Percentiles rank a stretch among this genome's conserved stretches.
Evolutionary conservation across 2,329 filamentous ascomycete species (phyloP).

Genomic region (Penicillium vulpinum): DNA sequence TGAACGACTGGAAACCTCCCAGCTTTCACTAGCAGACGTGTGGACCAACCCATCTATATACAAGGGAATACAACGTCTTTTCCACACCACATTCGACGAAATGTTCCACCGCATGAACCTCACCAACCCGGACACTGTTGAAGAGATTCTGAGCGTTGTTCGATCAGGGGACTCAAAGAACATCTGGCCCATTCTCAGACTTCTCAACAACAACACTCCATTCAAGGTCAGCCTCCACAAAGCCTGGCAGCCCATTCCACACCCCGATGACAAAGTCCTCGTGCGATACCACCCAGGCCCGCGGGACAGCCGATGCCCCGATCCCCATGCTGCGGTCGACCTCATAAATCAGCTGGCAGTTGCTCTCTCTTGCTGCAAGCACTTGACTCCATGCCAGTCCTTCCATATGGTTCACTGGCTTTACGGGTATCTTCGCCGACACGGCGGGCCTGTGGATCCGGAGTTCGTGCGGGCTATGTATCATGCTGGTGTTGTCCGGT

Average conservation of each 20-base stretch:
- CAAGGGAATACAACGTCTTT: constrained; percentile 26
- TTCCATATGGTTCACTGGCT: constrained; percentile 51
- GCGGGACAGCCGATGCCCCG: constrained; percentile 26
- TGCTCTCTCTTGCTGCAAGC: constrained; percentile 41
- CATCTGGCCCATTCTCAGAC: constrained; percentile 33
- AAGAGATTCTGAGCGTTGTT: constrained; percentile 32
- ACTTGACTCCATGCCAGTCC: constrained; percentile 42
- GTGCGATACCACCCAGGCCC: constrained; percentile 27
- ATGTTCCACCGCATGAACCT: constrained; percentile 37
- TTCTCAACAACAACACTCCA: constrained; percentile 40
- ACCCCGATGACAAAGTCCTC: constrained; percentile 27
- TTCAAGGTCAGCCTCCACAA: constrained; percentile 41
- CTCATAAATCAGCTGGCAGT: constrained; percentile 50
- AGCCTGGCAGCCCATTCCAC: constrained; percentile 28
- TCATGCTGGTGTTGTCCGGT: constrained; percentile 50
- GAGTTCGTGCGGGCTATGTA: constrained; percentile 52
- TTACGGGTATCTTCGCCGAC: constrained; percentile 47
- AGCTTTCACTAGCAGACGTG: constrained; percentile 28
- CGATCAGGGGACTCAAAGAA: constrained; percentile 30
- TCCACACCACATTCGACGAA: constrained; percentile 32
- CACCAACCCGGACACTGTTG: constrained; percentile 33
- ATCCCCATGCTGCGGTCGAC: constrained; percentile 40
- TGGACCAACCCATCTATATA: constrained; percentile 31
- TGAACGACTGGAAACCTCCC: constrained; percentile 28
- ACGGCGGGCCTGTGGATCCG: constrained; percentile 45